Percentiles rank a stretch among this genome's conserved stretches.
phyloP scores from a whole-genome alignment of 805 yeast genomes.

The Ogataea pilisensis region DNA sequence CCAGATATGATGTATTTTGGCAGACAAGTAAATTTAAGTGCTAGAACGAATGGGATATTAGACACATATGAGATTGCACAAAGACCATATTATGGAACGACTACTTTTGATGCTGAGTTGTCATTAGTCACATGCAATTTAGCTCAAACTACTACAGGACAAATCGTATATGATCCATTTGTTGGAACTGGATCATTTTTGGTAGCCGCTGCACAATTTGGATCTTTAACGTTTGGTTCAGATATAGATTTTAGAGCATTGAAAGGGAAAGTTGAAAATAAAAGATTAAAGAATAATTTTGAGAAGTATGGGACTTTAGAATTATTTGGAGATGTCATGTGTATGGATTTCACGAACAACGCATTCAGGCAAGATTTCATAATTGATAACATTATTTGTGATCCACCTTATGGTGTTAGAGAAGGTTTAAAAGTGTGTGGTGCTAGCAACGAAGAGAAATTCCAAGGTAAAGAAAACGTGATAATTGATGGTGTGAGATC shows the following conservation, averaged over 20 bases:
- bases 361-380: slow-evolving; percentile 60
- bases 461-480: slow-evolving; percentile 66
- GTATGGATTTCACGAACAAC: slow-evolving; percentile 94
- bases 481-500: slow-evolving; percentile 80
- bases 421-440: slow-evolving; percentile 95
- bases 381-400: slow-evolving; percentile 84
- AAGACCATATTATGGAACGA: slow-evolving; percentile 89
- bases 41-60: slow-evolving; percentile 55
- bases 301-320: slow-evolving; percentile 59
- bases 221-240: slow-evolving; percentile 77
- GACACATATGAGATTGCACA: slow-evolving; percentile 79
- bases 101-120: slow-evolving; percentile 93
- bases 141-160: slow-evolving; percentile 64
- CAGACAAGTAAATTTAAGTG: slow-evolving; percentile 58
- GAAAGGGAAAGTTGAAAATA: slow-evolving; percentile 56
- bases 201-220: slow-evolving; percentile 81
- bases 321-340: slow-evolving; percentile 66
- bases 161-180: slow-evolving; percentile 86
- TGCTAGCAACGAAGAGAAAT: slow-evolving; percentile 55
- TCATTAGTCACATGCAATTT: slow-evolving; percentile 84
- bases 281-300: slow-evolving; percentile 54
- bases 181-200: slow-evolving; percentile 95
- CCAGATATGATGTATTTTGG: slow-evolving; percentile 73
- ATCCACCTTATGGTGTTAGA: slow-evolving; percentile 97
- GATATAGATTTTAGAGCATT: slow-evolving; percentile 84